Evolutionary conservation across 768 basidiomycete species (phyloP), one percentile per base, ranked within the genome.

Genomic region (Tephrocybe sp.): DNA sequence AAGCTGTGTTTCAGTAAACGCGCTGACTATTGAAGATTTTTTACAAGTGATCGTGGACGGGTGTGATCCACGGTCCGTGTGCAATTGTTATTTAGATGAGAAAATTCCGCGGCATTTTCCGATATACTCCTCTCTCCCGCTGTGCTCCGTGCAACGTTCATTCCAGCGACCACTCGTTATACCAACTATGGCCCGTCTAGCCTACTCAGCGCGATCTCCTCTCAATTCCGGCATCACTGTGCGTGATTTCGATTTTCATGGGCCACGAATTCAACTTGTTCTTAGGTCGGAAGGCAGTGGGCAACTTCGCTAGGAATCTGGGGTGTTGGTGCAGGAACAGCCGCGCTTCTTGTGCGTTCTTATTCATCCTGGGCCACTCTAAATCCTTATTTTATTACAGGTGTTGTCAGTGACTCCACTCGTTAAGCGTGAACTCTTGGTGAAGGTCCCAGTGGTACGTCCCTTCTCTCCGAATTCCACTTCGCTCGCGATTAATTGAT

Each of bases 331-430:
- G 78, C 72, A 57, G 88, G 90, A 47, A 73, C 83, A 26, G 79
- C 81, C 44, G 86, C 77, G 42, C 68, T 90, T 63, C 77, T 88
- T 62, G 90, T 91, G 66, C 56, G 82, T 72, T n/a, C 50, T 41
- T 42, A 20, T 24, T 30, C 54, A 36, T 43, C 28, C 36, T 14
- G 33, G 34, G 6, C 11, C 34, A 18, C 46, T 33, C 14, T 30
- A 28, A 40, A 33, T 48, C n/a, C 45, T 23, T 26, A 51, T 36
- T 53, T 54, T 39, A 14, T 23, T 45, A 30, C 62, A 90, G 87
- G 57, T 92, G 30, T 77, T 92, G 45, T 92, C 90, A 5, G 88
- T 89, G 42, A 92, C 90, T 0, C 91, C 91, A n/a, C 76, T 91
- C 37, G 86, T 93, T 57, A 86, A 82, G 70, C 83, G 84, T 36